Base-by-base conservation (phyloP, 164 flowering plant genomes). In the Umbellularia californica region DNA sequence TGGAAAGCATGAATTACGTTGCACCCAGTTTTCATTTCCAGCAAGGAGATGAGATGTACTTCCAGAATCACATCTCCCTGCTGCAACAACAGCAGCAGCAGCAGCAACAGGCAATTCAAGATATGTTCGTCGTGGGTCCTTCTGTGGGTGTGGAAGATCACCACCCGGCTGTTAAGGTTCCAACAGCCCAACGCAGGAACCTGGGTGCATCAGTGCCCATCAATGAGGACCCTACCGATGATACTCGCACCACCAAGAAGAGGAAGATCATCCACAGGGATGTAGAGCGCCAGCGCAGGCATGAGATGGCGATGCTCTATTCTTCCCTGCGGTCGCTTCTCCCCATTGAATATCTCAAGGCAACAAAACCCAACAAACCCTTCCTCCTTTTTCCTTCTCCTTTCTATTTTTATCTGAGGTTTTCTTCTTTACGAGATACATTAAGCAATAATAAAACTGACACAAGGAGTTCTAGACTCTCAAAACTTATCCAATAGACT, bases 321-420 rank as follows among this genome's bases (percentile, higher is more conserved):
- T 52, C 76, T 0, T 75, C 78, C n/a, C 73, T 81, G 19, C 76
- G 81, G 15, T 69, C 76, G 17, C 77, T 75, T 15, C 83, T 81
- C 33, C 83, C 83, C 50, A 15, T 72, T 19, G 77, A 81, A 23
- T 81, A 75, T 52, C 69, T 81, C 74, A 81, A 76, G 83, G 83
- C 74, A 50, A 72, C 41, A 28, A 67, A 67, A 28, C 69, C 69
- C 17, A 25, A 17, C 47, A 67, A 28, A 67, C 47, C 41, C 20
- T 14, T 67, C 69, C 69, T 50, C 22, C 50, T 70, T 71, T 60
- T 71, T 41, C 15, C 25, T 52, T 65, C 19, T 19, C 15, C 47
- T 58, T 6, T 6, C 50, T 20, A 12, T 69, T 17, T 33, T 22
- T 17, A 11, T 23, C 65, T 70, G 10, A 25, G n/a, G 64, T 60